Evolutionary conservation across 371 early-diverging fungal genomes (phyloP).

Genomic region (Lichtheimia ramosa): DNA sequence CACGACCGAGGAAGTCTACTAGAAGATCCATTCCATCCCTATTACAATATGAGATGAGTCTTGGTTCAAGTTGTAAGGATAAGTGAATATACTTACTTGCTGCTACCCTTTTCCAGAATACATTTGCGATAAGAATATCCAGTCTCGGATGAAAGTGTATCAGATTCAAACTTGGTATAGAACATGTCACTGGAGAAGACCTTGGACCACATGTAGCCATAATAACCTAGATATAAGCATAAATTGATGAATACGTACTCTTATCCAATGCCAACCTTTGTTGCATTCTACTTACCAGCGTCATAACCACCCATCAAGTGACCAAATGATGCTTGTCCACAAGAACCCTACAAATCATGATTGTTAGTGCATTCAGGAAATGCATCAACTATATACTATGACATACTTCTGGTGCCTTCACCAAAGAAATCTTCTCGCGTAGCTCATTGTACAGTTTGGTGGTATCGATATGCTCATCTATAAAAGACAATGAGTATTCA

Average conservation of each 20-base stretch:
- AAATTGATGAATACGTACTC: not conserved
- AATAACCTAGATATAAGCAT: conserved; percentile 30
- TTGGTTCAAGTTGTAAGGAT: not conserved
- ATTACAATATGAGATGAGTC: not conserved
- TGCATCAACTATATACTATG: no score
- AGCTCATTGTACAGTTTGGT: conserved; percentile 61
- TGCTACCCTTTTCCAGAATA: conserved; percentile 73
- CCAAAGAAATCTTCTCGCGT: conserved; percentile 63
- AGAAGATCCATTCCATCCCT: conserved; percentile 63
- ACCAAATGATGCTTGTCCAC: conserved; percentile 54
- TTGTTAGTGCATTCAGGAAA: not conserved
- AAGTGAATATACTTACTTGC: conserved; percentile 37
- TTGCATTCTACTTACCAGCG: conserved; percentile 42
- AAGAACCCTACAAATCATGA: conserved; percentile 28
- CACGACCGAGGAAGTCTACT: conserved; percentile 78
- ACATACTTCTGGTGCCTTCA: conserved; percentile 47
- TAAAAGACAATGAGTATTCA: not conserved
- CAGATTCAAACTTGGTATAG: conserved; percentile 68
- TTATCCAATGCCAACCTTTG: no score
- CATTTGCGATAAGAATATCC: conserved; percentile 65
- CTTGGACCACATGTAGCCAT: conserved; percentile 74
- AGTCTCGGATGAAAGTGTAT: conserved; percentile 53
- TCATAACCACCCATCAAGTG: conserved; percentile 90
- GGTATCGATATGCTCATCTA: conserved; percentile 55
- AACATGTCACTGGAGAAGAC: conserved; percentile 89